Base-by-base conservation (phyloP, 164 flowering plant genomes). In the Saururus chinensis region DNA sequence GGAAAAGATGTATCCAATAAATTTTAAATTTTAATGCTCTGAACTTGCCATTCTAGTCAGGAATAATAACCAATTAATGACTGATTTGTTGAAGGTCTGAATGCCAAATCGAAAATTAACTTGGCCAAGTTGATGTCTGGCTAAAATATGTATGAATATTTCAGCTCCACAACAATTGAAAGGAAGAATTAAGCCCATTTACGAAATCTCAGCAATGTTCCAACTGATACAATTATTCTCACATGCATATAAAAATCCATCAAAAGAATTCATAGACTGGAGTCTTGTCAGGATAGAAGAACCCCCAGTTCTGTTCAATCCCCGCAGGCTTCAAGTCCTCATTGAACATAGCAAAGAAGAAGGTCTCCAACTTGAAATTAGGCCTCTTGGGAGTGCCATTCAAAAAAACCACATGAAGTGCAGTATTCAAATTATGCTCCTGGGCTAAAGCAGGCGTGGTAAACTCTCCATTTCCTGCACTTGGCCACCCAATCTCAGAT, bases 261-360 rank as follows among this genome's bases (percentile, higher is more conserved):
- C 14, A 20, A 22, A 59, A 11, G 20, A 59, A 1, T 11, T 60
- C 41, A 45, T 64, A 64, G 16, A 65, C 63, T 3, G 56, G 63
- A 20, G 21, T 26, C 51, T 35, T 62, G 57, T 37, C 40, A 8
- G 70, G 66, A 40, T 57, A 62, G 52, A 62, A 68, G 16, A 68
- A 56, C 17, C 70, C 70, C 14, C 19, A 68, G 62, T 68, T 35
- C 56, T 62, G 60, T 49, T 68, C 66, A 40, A 56, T 37, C 30
- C 60, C 66, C 2, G 48, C 60, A 6, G 45, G 12, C 70, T 67
- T 67, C 24, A 25, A 16, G 35, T 67, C 8, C 57, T 61, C 70
- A 49, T 67, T 57, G 55, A 67, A 67, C 49, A 61, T 61, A 17
- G 70, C 70, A 67, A 67, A 67, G 17, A 68, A 17, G n/a, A 25